Conservation (phyloP, 371 early-diverging fungal genomes). For the Blakeslea trispora region DNA sequence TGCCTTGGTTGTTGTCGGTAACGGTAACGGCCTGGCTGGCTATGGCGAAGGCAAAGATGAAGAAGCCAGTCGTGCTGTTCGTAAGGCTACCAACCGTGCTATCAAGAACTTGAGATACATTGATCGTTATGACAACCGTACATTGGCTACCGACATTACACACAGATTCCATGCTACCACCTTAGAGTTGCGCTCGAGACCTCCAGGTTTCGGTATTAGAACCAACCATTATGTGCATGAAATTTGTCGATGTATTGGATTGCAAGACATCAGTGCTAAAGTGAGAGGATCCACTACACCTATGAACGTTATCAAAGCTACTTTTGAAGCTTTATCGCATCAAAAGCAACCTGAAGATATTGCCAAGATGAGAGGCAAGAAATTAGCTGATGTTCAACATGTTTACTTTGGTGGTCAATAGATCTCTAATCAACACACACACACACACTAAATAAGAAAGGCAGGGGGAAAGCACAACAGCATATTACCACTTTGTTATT, state of each 20-base stretch:
- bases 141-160: conserved; percentile 87
- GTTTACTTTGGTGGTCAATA: conserved; percentile 70
- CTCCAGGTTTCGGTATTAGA: conserved; percentile 95
- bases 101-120: conserved; percentile 84
- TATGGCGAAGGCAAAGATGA: conserved; percentile 92
- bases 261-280: conserved; percentile 91
- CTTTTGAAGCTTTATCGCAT: conserved; percentile 87
- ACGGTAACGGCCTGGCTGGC: conserved; percentile 93
- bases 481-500: too few relatives aligned
- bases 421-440: conserved; percentile 1
- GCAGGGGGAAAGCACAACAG: too few relatives aligned
- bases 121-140: conserved; percentile 93
- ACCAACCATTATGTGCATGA: conserved; percentile 94
- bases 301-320: conserved; percentile 97
- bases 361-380: conserved; percentile 88
- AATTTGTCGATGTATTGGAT: conserved; percentile 92
- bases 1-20: conserved; percentile 94
- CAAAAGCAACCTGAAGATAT: conserved; percentile 89
- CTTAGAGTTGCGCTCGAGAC: conserved; percentile 81
- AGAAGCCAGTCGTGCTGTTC: conserved; percentile 80
- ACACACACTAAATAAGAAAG: too few relatives aligned
- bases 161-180: conserved; percentile 90
- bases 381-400: conserved; percentile 87
- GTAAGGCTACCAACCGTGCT: conserved; percentile 89
- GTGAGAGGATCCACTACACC: conserved; percentile 92